Evolutionary conservation across 78 protist species (phyloP), one percentile per base, ranked within the genome.

Genomic region (Ministeria vibrans): DNA sequence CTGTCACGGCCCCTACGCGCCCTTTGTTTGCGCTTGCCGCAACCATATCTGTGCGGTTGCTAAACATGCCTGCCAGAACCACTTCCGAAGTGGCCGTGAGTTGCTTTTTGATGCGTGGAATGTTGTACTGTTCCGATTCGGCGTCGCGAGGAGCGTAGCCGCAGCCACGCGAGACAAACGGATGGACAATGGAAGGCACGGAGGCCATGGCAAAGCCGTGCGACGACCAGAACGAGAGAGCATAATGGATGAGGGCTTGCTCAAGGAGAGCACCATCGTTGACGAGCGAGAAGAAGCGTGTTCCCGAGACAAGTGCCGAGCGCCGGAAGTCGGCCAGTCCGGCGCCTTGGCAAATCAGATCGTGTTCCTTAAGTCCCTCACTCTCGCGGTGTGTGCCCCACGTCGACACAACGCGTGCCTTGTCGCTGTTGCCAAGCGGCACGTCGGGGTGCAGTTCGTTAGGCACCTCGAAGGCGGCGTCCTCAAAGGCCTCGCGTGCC

Each of bases 11-110:
- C 0, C 38, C 51, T 22, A 91, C 6, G 36, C n/a, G n/a, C n/a
- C n/a, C n/a, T n/a, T n/a, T n/a, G n/a, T n/a, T n/a, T n/a, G n/a
- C n/a, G 74, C 74, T 0, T 80, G 36, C 23, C 77, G 55, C 63
- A 51, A 32, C 55, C 55, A 49, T 15, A 49, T 49, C n/a, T 15
- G 18, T 15, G 7, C n/a, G 1, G 72, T 83, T 64, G 0, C 66
- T 4, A 69, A 85, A 83, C 49, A 87, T 36, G 36, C 88, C 95
- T 0, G 92, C 88, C 13, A 95, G 41, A 45, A 96, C 91, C 2
- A 92, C 87, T 83, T 95, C 96, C 0, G 96, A 92, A 70, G 74
- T 64, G 27, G 22, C 49, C 77, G 44, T 62, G 51, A 36, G 76
- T 86, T 2, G 43, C 78, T 6, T 75, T 66, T 80, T 79, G 73